Base-by-base conservation (phyloP, 352 stramenopile genomes). In the Phytophthora constricta region DNA sequence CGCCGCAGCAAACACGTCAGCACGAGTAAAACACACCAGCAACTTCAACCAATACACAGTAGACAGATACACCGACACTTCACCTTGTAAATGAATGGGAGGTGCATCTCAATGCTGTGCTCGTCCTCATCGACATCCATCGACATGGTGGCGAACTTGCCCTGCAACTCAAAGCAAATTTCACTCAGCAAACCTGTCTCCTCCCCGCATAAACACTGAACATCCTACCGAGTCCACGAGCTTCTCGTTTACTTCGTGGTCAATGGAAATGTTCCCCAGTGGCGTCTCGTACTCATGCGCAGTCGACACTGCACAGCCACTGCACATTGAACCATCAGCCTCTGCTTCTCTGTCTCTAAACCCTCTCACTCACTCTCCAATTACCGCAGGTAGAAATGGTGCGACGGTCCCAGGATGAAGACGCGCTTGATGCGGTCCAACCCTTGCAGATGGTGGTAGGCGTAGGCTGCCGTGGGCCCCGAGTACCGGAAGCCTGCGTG, bases 31-130 rank as follows among this genome's bases (percentile, higher is more conserved):
- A 43, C 43, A 28, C n/a, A 47, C 17, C 3, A 13, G 11, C n/a
- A 41, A 33, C 17, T n/a, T 17, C 60, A 37, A 3, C 34, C 20
- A 39, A 26, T 4, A 41, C 19, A 9, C 3, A 16, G 14, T 34
- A n/a, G 11, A 41, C 42, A 56, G 31, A 42, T 26, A 17, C 17
- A 17, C 23, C 19, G 9, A 51, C 3, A 8, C 10, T 1, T n/a
- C 8, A 95, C 84, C 74, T 98, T 97, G 62, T 84, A 81, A 58
- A 98, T 90, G 63, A 95, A 99, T 16, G 97, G 97, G 64, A 99
- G 90, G 59, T 99, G 96, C 96, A 99, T 98, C 76, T 99, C 97
- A 51, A 98, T 98, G 50, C 91, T 98, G 74, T 98, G 96, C 73
- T 99, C 97, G 39, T 97, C 82, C 64, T 99, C 96, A 66, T 99